These are phyloP conservation scores for Monascus ruber DNA, from an alignment of 2,329 filamentous ascomycete species.

Conservation along the genomic window DNA sequence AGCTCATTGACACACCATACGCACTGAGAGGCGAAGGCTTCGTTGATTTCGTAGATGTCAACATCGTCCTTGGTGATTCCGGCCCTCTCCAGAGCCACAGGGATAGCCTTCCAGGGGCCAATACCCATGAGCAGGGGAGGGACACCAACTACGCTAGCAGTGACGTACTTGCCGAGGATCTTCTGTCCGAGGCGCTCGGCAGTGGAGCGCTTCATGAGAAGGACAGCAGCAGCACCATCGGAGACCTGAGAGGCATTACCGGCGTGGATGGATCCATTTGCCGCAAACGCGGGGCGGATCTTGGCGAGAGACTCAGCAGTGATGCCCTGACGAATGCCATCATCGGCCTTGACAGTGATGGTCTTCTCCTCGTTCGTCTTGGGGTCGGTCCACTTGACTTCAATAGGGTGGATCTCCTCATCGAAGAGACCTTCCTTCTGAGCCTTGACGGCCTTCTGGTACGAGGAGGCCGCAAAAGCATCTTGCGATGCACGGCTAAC, in stretches of 20 bases:
- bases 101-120: constrained; percentile 92
- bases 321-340: constrained; percentile 75
- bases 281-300: constrained; percentile 81
- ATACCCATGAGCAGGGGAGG: constrained; percentile 91
- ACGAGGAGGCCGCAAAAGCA: constrained; percentile 84
- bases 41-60: constrained; percentile 98
- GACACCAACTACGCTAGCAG: constrained; percentile 76
- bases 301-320: constrained; percentile 82
- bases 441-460: constrained; percentile 77
- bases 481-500: constrained; percentile 68
- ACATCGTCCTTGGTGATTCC: constrained; percentile 81
- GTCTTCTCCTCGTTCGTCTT: constrained; percentile 79
- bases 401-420: constrained; percentile 79
- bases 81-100: constrained; percentile 77
- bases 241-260: constrained; percentile 94
- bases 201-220: constrained; percentile 88
- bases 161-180: constrained; percentile 86
- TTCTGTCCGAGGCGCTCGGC: constrained; percentile 78
- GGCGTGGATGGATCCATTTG: constrained; percentile 87
- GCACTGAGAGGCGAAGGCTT: constrained; percentile 93
- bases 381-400: constrained; percentile 77
- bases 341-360: constrained; percentile 73
- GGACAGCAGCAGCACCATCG: constrained; percentile 86
- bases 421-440: constrained; percentile 85
- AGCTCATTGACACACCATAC: constrained; percentile 88